These are phyloP conservation scores for Psilocybe cubensis DNA, from an alignment of 768 basidiomycete genomes.

Conservation along the genomic window DNA sequence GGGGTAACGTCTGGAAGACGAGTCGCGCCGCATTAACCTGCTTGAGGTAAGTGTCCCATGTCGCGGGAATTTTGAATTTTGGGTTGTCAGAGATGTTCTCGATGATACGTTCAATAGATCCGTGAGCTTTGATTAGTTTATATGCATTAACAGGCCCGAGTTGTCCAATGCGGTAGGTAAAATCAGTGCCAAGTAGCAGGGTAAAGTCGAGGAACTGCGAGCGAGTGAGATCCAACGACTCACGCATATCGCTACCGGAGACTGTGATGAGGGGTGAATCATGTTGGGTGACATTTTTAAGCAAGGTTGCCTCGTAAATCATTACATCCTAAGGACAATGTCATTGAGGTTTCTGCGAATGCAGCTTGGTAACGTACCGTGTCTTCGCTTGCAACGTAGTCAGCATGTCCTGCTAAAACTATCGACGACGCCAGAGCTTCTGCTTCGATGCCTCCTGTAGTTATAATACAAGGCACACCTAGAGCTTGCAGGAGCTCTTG, in stretches of 20 bases:
- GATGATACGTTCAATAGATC: constrained; percentile 63
- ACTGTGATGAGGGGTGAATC: constrained; percentile 64
- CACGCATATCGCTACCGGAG: constrained; percentile 64
- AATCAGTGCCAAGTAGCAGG: constrained; percentile 89
- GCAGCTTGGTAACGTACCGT: constrained; percentile 51
- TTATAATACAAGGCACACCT: constrained; percentile 81
- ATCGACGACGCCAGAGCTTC: constrained; percentile 85
- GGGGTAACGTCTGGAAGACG: constrained; percentile 70
- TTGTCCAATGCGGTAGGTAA: constrained; percentile 81
- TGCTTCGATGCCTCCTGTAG: constrained; percentile 74
- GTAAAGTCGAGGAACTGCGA: constrained; percentile 80
- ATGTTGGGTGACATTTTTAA: constrained; percentile 74
- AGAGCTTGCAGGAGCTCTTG: constrained; percentile 72
- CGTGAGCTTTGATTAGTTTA: constrained; percentile 71
- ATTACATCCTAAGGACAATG: constrained; percentile 67
- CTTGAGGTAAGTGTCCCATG: constrained; percentile 57
- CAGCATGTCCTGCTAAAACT: constrained; percentile 74
- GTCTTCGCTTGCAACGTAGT: constrained; percentile 92
- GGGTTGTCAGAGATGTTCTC: constrained; percentile 67
- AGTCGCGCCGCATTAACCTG: constrained; percentile 65
- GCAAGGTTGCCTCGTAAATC: constrained; percentile 78
- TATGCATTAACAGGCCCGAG: constrained; percentile 81
- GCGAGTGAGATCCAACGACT: constrained; percentile 57
- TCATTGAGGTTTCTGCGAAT: constrained; percentile 1
- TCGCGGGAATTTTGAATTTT: constrained; percentile 53